Conservation (phyloP, 129 eudicot species). For the Lonicera japonica region DNA sequence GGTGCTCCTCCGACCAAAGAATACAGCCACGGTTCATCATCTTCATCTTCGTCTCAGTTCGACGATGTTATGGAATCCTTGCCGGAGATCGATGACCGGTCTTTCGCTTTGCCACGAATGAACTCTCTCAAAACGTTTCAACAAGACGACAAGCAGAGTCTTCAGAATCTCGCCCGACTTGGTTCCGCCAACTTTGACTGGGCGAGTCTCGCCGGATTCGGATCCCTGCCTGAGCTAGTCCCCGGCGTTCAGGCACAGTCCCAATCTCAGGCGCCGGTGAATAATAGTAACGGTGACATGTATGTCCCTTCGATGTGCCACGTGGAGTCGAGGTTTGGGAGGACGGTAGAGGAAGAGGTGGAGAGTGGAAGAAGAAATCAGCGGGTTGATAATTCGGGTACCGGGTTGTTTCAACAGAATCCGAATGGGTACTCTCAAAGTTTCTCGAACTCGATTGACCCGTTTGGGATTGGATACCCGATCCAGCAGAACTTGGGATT, state of each 20-base stretch:
- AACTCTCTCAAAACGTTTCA: slow-evolving; percentile 38
- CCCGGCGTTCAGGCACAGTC: slow-evolving; percentile 17
- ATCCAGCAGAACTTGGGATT: slow-evolving; percentile 34
- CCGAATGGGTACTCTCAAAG: slow-evolving; percentile 20
- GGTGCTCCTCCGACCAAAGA: slow-evolving; percentile 50
- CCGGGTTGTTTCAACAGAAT: slow-evolving; percentile 37
- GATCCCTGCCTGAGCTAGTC: slow-evolving; percentile 36
- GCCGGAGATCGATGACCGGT: slow-evolving; percentile 56
- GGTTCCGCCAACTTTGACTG: slow-evolving; percentile 64
- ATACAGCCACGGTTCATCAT: slow-evolving; percentile 63
- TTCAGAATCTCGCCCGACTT: slow-evolving; percentile 64
- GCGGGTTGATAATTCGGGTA: slow-evolving; percentile 16
- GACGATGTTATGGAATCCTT: slow-evolving; percentile 71
- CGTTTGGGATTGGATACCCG: slow-evolving; percentile 62
- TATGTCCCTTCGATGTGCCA: slow-evolving; percentile 30
- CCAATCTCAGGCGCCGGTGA: slow-evolving; percentile 20
- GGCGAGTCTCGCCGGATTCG: slow-evolving; percentile 68
- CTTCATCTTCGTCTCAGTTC: slow-evolving; percentile 72
- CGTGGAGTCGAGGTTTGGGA: slow-evolving; percentile 33
- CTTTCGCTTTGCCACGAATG: slow-evolving; percentile 46
- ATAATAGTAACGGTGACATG: slow-evolving; percentile 23
- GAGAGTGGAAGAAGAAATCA: slow-evolving; percentile 60
- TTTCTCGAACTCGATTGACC: slow-evolving; percentile 35
- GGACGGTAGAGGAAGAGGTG: slow-evolving; percentile 55
- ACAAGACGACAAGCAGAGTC: slow-evolving; percentile 43